These are phyloP conservation scores for Priceomyces castillae DNA, from an alignment of 805 yeast species.

Conservation along the genomic window DNA sequence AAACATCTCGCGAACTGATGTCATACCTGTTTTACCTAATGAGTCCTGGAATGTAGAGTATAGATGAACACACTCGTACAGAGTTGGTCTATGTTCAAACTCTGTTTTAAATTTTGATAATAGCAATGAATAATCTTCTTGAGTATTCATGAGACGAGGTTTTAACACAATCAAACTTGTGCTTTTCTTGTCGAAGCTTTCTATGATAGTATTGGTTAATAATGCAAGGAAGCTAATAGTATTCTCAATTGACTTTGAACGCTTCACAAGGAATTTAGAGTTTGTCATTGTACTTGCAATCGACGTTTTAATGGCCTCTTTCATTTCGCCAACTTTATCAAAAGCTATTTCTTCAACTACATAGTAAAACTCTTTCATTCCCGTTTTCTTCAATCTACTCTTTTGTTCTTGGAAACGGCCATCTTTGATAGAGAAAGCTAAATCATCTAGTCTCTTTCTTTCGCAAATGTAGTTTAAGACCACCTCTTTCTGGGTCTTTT, in stretches of 20 bases:
- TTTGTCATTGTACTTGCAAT: conserved; percentile 66
- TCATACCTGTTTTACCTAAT: conserved; percentile 65
- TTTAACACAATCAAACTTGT: conserved; percentile 46
- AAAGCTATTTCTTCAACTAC: conserved; percentile 71
- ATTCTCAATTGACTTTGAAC: conserved; percentile 70
- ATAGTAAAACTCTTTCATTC: conserved; percentile 65
- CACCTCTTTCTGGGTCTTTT: conserved; percentile 54
- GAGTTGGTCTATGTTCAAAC: conserved; percentile 30
- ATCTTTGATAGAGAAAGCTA: conserved; percentile 77
- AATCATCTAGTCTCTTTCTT: conserved; percentile 85
- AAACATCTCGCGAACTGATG: conserved; percentile 74
- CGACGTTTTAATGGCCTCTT: conserved; percentile 72
- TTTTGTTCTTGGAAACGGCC: conserved; percentile 91
- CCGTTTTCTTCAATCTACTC: conserved; percentile 65
- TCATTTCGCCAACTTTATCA: conserved; percentile 39
- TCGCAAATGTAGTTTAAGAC: conserved; percentile 84
- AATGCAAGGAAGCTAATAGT: conserved; percentile 60
- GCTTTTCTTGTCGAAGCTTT: conserved; percentile 26
- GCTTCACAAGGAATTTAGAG: conserved; percentile 62
- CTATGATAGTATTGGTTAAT: conserved; percentile 45
- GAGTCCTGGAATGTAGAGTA: conserved; percentile 54
- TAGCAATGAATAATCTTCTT: conserved; percentile 45
- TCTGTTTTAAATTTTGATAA: conserved; percentile 43
- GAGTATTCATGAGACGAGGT: conserved; percentile 49
- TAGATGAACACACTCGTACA: conserved; percentile 37